Base-by-base conservation (phyloP, 495 filamentous ascomycete species). In the Penicillium herquei region DNA sequence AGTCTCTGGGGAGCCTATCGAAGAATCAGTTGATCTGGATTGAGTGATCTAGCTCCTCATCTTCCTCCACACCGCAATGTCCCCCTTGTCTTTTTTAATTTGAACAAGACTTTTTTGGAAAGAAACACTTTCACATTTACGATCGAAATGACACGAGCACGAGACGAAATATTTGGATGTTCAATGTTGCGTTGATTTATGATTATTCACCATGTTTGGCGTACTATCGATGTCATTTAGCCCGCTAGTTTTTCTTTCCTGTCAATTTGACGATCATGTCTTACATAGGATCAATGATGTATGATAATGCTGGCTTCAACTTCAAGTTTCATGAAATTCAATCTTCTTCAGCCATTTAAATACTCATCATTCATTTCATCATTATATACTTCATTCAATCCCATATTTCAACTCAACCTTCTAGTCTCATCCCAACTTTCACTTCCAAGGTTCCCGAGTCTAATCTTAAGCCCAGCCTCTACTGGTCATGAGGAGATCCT, bases 111-210 rank as follows among this genome's bases (percentile, higher is more conserved):
- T 18, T 7, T 10, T 35, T 39, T 14, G n/a, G n/a, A 10, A 26
- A 8, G n/a, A 49, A 45, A 34, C 44, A 52, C 45, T 44, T 37
- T 41, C 32, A n/a, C 13, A 44, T 53, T 63, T 46, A 68, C 35
- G 65, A 68, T 43, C 55, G 59, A 43, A 68, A 68, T 16, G 65
- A 68, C 39, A 59, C 49, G 49, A 61, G 57, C 45, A 59, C 49
- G 49, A 61, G 57, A 45, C 39, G 53, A 52, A 49, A 61, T 41
- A 46, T 52, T 59, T 49, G 45, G 35, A 37, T 7, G 34, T 37
- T 47, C 32, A 26, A 26, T 26, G 21, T 47, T 34, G 18, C 30
- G 42, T 52, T 52, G 14, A 18, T 37, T 47, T 33, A 34, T 32
- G 13, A 41, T 42, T 46, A 46, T 37, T 49, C 6, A 41, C 9